Evolutionary conservation across 495 filamentous ascomycete species (phyloP).

Genomic region (Tuber indicum): DNA sequence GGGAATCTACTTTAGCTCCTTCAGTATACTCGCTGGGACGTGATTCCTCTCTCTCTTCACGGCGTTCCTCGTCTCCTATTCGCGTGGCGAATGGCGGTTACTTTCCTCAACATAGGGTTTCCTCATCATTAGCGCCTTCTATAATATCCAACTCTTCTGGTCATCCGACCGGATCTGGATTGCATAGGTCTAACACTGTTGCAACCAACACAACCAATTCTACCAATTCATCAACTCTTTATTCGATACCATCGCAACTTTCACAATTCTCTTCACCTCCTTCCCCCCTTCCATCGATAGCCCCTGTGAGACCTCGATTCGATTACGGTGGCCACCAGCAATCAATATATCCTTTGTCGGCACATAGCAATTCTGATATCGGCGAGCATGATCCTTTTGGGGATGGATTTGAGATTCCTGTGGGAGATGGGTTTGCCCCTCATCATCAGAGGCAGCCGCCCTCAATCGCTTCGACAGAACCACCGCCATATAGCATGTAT

Average conservation of each 20-base stretch:
- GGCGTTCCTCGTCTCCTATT: slow-evolving; percentile 24
- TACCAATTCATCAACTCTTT: slow-evolving; percentile 35
- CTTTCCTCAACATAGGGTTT: slow-evolving; percentile 27
- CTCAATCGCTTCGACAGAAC: slow-evolving; percentile 26
- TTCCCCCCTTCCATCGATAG: slow-evolving; percentile 27
- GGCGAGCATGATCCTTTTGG: slow-evolving; percentile 36
- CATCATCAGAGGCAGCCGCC: slow-evolving; percentile 22
- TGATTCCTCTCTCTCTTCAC: slow-evolving; percentile 30
- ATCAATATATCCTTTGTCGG: slow-evolving; percentile 30
- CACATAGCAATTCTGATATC: slow-evolving; percentile 24
- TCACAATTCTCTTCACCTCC: slow-evolving; percentile 35
- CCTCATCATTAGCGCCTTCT: slow-evolving; percentile 32
- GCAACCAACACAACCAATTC: slow-evolving; percentile 26
- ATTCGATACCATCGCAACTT: slow-evolving; percentile 38
- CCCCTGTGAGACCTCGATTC: slow-evolving; percentile 31
- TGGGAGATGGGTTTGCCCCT: slow-evolving; percentile 36
- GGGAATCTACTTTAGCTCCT: slow-evolving; percentile 1
- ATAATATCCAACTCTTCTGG: slow-evolving; percentile 27
- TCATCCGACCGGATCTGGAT: neutral
- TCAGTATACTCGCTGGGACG: neutral
- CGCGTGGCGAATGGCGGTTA: slow-evolving; percentile 23
- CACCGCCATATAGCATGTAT: slow-evolving; percentile 38
- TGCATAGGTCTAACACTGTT: slow-evolving; percentile 34
- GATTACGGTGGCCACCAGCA: slow-evolving; percentile 39
- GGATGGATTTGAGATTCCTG: slow-evolving; percentile 32